Evolutionary conservation across 176 grass and related monocot genomes (phyloP), one percentile per base, ranked within the genome.

Genomic region (Eleusine indica): DNA sequence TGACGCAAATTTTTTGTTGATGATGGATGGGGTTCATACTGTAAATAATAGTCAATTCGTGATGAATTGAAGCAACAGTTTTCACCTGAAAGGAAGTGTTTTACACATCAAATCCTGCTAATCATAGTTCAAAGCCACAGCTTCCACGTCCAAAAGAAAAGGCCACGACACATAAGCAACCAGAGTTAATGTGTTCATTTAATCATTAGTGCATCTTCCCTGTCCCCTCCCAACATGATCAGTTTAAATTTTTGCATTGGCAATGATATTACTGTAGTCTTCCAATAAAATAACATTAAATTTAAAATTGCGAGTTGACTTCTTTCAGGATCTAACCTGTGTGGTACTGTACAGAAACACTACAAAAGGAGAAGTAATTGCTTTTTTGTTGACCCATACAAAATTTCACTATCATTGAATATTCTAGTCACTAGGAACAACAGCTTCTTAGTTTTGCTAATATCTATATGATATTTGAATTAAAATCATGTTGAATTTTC

Each of bases 31-130:
- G 95, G 95, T 86, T 98, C 92, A 61, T 93, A 98, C 79, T 98
- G 80, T 82, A 98, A 85, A 68, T 95, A 98, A 87, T 93, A 91
- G 62, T 93, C 92, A 84, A 94, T 82, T 72, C 91, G 63, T 68
- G 92, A 93, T 73, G 82, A 65, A 85, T 98, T 98, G 85, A 98
- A 93, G 85, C 95, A 98, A 93, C 95, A 98, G 75, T 98, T 98
- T 71, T 72, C 82, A 68, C 95, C 95, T 98, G 87, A 53, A 80
- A 74, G 70, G 68, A 64, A 86, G 37, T 38, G 43, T 53, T 25
- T 37, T 71, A n/a, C 71, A 65, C 61, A 82, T 76, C 67, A 77
- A 58, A 77, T 53, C 73, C 15, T 14, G 70, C 16, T 28, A 76
- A 81, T 40, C 8, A 49, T 9, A 52, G 6, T 51, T 4, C 48